Percentiles rank a stretch among this genome's conserved stretches.
phyloP scores from a whole-genome alignment of 306 rosid species.

The Sophora flavescens region DNA sequence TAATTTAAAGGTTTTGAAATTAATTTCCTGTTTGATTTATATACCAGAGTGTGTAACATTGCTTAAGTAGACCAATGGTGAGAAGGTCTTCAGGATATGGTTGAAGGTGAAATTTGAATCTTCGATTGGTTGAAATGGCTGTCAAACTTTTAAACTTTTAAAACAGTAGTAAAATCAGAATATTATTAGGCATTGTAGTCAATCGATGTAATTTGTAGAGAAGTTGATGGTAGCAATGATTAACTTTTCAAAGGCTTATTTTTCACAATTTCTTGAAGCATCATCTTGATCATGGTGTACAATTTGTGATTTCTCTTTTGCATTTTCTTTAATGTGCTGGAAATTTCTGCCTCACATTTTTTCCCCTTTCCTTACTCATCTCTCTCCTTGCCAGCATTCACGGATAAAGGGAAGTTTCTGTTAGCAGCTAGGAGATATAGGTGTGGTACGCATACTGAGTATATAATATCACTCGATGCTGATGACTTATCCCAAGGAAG shows the following conservation, averaged over 20 bases:
- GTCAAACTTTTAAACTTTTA: neutral
- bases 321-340: constrained; percentile 27
- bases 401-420: constrained; percentile 93
- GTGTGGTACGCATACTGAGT: constrained; percentile 87
- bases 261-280: constrained; percentile 9
- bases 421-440: constrained; percentile 94
- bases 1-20: constrained; percentile 13
- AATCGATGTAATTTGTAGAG: neutral
- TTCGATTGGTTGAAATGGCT: neutral
- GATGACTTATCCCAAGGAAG: constrained; percentile 95
- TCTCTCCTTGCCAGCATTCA: constrained; percentile 67
- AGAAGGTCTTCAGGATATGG: constrained; percentile 1
- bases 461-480: constrained; percentile 90
- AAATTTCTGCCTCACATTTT: constrained; percentile 28
- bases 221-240: constrained; percentile 3
- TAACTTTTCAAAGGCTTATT: constrained; percentile 23
- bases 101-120: constrained; percentile 32
- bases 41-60: neutral
- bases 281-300: constrained; percentile 16
- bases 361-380: neutral
- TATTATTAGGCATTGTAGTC: neutral
- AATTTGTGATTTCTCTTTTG: constrained; percentile 34
- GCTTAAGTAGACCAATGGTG: constrained; percentile 4
- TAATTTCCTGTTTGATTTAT: constrained; percentile 5
- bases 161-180: constrained; percentile 9